A percentile compares a stretch with the other conserved stretches of the same genome.
Evolutionary conservation across 2,329 filamentous ascomycete genomes (phyloP).

Genomic region (Neonectria magnoliae): DNA sequence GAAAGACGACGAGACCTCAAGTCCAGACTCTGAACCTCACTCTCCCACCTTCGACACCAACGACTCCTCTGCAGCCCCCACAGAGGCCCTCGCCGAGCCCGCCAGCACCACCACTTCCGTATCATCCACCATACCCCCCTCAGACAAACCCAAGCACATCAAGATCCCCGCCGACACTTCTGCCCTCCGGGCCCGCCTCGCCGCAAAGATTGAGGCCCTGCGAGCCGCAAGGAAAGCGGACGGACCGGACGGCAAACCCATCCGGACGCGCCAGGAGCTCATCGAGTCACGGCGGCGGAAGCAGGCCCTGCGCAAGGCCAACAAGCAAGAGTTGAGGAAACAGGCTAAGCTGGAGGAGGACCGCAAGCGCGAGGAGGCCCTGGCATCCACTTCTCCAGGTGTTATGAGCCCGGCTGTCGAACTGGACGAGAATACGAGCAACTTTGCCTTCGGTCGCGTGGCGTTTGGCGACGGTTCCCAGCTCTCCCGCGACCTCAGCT

Average conservation of each 20-base stretch:
- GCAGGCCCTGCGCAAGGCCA: slow-evolving; percentile 84
- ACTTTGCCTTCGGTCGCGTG: slow-evolving; percentile 91
- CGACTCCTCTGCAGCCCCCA: slow-evolving; percentile 51
- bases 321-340: slow-evolving; percentile 86
- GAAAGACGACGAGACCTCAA: slow-evolving; percentile 58
- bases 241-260: slow-evolving; percentile 77
- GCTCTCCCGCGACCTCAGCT: slow-evolving; percentile 77
- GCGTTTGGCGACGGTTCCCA: slow-evolving; percentile 87
- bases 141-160: slow-evolving; percentile 72
- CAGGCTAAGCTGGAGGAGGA: slow-evolving; percentile 85
- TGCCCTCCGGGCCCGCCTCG: slow-evolving; percentile 79
- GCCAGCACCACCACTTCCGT: slow-evolving; percentile 73
- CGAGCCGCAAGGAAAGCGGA: slow-evolving; percentile 89
- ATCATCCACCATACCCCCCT: slow-evolving; percentile 70
- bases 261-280: slow-evolving; percentile 88
- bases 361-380: slow-evolving; percentile 68
- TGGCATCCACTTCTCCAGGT: slow-evolving; percentile 70
- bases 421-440: slow-evolving; percentile 64
- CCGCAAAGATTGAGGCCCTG: slow-evolving; percentile 84
- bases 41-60: slow-evolving; percentile 68
- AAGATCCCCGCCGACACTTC: slow-evolving; percentile 77
- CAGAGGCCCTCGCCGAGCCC: slow-evolving; percentile 55
- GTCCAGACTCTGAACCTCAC: slow-evolving; percentile 60
- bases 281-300: slow-evolving; percentile 90
- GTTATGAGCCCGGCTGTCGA: slow-evolving; percentile 67